Percentiles rank a stretch among this genome's conserved stretches.
Conservation (phyloP, 805 yeast species). For the Wickerhamiella occidentalis region DNA sequence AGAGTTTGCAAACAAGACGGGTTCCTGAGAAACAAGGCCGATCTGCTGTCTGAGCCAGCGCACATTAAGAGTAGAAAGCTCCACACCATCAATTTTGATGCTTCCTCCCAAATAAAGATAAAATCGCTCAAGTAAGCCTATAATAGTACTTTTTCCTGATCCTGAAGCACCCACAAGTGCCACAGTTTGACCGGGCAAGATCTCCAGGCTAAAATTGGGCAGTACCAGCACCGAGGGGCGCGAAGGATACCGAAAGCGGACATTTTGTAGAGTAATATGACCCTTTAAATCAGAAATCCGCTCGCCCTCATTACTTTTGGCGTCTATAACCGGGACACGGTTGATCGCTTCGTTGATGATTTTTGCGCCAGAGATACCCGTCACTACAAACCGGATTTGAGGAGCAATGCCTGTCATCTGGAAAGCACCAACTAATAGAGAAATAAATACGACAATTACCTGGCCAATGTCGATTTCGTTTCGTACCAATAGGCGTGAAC, state of each 20-base stretch:
- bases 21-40: constrained; percentile 93
- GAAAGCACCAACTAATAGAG: constrained; percentile 35
- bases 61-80: constrained; percentile 57
- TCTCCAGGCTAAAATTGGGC: constrained; percentile 58
- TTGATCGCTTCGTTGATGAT: constrained; percentile 34
- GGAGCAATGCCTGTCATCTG: constrained; percentile 34
- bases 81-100: constrained; percentile 73
- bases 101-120: constrained; percentile 69
- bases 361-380: constrained; percentile 32
- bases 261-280: constrained; percentile 70
- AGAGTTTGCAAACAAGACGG: constrained; percentile 82
- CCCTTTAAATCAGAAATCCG: constrained; percentile 32
- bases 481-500: constrained; percentile 29
- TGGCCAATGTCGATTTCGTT: constrained; percentile 28
- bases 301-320: constrained; percentile 24
- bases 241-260: constrained; percentile 73
- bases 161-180: constrained; percentile 97
- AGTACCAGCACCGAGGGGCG: constrained; percentile 72
- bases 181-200: constrained; percentile 81
- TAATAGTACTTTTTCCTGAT: constrained; percentile 84
- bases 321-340: constrained; percentile 32
- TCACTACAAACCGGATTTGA: constrained; percentile 28
- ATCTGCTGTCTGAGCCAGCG: constrained; percentile 62
- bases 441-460: constrained; percentile 29
- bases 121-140: constrained; percentile 75